Base-by-base conservation (phyloP, 116 monocot genomes). In the Cymodocea nodosa region DNA sequence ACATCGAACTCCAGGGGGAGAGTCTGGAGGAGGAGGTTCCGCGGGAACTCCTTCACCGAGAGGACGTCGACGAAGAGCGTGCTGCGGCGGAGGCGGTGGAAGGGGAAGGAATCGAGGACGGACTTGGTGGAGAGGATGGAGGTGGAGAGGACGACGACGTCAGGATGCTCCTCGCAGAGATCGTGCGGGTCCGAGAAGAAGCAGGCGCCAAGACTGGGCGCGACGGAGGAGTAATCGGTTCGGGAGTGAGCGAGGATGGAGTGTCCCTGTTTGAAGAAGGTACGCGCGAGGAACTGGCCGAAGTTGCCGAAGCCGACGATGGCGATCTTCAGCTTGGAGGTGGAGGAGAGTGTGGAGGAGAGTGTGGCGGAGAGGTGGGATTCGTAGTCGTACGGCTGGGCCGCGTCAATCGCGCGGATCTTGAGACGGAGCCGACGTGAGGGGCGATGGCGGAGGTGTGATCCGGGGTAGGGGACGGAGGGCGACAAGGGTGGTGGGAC, bases 1-100 rank as follows among this genome's bases (percentile, higher is more conserved):
- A 87, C 71, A 72, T 89, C 94, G 65, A 87, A 87, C 48, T 79
- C 69, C 2, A 19, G 60, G 4, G 87, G 94, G 22, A 90, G 77
- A 13, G 44, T 23, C 17, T 65, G 62, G 3, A 77, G 62, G 30
- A 81, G 16, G 55, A 90, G 76, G 58, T 70, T 74, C 37, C 70
- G 74, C 2, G 94, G 90, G 74, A 84, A 95, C 70, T 90, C 90
- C 63, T 95, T 90, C 24, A 94, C 90, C 57, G 94, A 95, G 44
- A 95, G 83, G 35, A 90, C 85, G 60, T 90, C 87, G 60, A 61
- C 87, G 66, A 94, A 82, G 51, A 90, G 86, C 17, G 94, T 94
- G 69, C 68, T 73, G 44, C 94, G 81, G 60, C 79, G 79, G 69
- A 94, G 90, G 72, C 89, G 81, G 56, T 77, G 75, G 59, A 94